Evolutionary conservation across 495 filamentous ascomycete genomes (phyloP), one percentile per base, ranked within the genome.

Genomic region (Bathelium albidoporum): DNA sequence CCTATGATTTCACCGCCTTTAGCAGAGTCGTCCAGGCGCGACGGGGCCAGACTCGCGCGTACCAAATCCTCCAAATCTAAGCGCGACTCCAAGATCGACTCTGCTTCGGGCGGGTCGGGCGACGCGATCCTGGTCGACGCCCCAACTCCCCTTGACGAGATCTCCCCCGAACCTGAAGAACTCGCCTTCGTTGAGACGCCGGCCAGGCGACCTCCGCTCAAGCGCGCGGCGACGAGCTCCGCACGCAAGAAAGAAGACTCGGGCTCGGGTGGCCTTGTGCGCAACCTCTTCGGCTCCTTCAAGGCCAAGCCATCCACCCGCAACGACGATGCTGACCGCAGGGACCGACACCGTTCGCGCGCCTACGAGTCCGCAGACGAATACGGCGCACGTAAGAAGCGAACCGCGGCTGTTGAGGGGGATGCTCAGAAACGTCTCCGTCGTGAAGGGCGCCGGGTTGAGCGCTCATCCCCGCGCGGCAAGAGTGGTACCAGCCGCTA

Each of bases 41-140:
- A 55, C 24, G 12, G 24, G 9, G 22, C 24, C 24, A 29, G 16
- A 11, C 12, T 55, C 49, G 26, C 49, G 9, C 49, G 49, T 2
- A 65, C 45, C 49, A 66, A 63, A 59, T 63, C 65, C 0, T 52
- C 61, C 29, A 63, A 59, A 24, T 61, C 67, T 3, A 66, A 67
- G 45, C 64, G 69, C 5, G 69, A 71, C 14, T 63, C 69, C 34
- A 65, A 55, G n/a, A 60, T 66, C 55, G 65, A 68, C 68, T 68
- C 69, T 59, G 69, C 64, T 16, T 59, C 67, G 24, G 65, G 64
- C 22, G 62, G 55, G 16, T 62, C 24, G 5, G 69, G 67, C 20
- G 69, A 71, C 59, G 65, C 65, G 2, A 62, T 69, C 45, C 69
- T 71, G 59, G 64, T 68, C 4, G 66, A 71, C 63, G 66, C 62